Evolutionary conservation across 2,329 filamentous ascomycete genomes (phyloP), one percentile per base, ranked within the genome.

Genomic region (Diaporthe ilicicola): DNA sequence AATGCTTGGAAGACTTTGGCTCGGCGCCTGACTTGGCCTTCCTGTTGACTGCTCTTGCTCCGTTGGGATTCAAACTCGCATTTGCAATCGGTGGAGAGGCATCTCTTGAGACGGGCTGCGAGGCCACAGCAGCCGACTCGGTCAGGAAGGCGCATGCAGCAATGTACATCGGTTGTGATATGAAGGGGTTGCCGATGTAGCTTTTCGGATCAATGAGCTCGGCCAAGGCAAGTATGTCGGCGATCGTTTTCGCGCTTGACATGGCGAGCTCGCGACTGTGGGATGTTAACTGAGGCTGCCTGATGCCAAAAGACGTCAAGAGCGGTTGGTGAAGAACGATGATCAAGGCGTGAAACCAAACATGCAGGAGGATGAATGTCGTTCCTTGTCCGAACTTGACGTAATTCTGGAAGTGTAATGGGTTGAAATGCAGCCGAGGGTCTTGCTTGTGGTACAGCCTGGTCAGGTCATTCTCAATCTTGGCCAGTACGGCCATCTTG

Each of bases 211-310:
- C 93, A 65, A 96, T 93, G 12, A 97, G 83, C 77, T 97, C 93
- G 0, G 94, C 93, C 79, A 97, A 97, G 1, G 93, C 92, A 10
- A 97, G 82, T 19, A 97, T 97, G 76, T 97, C 94, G 42, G 93
- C 94, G 72, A 97, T 96, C 0, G 94, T 97, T 82, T 97, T 97
- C 15, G 94, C 94, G 29, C 93, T 95, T 17, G 93, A 95, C 92
- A 95, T 95, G 72, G 93, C 94, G 6, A 91, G 80, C 78, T 96
- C 93, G 69, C 93, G 90, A 74, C 93, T 96, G 77, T 96, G 93
- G 0, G 92, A 89, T 46, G 94, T 89, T 1, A 97, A 85, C 69
- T 94, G 92, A 62, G 93, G 87, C 67, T 92, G 91, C 70, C 82
- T 84, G 54, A 82, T 83, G n/a, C 85, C 86, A 76, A 96, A 94